Percentiles rank a stretch among this genome's conserved stretches.
Conservation (phyloP, 257 asterid genomes). For the Solanum arcanum region DNA sequence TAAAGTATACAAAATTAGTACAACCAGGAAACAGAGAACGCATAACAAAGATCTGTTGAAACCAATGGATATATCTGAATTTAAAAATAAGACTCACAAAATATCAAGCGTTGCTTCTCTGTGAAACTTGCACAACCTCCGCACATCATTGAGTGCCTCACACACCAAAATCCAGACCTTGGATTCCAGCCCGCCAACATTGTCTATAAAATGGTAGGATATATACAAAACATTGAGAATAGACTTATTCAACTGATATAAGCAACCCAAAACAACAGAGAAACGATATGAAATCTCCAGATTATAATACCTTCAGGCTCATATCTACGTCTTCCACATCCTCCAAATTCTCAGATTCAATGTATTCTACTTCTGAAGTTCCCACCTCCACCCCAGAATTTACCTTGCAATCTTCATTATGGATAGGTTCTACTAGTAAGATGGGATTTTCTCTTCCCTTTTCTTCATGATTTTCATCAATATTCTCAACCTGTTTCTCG, state of each 20-base stretch:
- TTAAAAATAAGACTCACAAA: conserved; percentile 40
- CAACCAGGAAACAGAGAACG: not conserved
- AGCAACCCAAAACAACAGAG: not conserved
- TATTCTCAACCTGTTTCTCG: conserved; percentile 25
- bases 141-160: conserved; percentile 66
- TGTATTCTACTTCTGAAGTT: conserved; percentile 64
- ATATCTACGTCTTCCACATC: conserved; percentile 52
- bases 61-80: not conserved
- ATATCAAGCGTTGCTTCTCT: conserved; percentile 50
- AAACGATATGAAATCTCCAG: not conserved
- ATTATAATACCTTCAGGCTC: conserved; percentile 37
- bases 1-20: not conserved
- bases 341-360: conserved; percentile 62
- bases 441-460: conserved; percentile 16
- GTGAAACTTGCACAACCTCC: conserved; percentile 56
- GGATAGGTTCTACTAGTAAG: conserved; percentile 19
- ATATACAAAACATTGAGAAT: not conserved
- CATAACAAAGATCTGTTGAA: not conserved
- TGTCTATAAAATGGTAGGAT: conserved; percentile 21
- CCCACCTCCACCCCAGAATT: conserved; percentile 26
- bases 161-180: conserved; percentile 78
- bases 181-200: conserved; percentile 51
- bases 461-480: conserved; percentile 24
- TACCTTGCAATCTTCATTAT: conserved; percentile 19
- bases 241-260: not conserved